Percentiles rank a stretch among this genome's conserved stretches.
Conservation (phyloP, 805 yeast genomes). For the Lipomyces mesembrius region DNA sequence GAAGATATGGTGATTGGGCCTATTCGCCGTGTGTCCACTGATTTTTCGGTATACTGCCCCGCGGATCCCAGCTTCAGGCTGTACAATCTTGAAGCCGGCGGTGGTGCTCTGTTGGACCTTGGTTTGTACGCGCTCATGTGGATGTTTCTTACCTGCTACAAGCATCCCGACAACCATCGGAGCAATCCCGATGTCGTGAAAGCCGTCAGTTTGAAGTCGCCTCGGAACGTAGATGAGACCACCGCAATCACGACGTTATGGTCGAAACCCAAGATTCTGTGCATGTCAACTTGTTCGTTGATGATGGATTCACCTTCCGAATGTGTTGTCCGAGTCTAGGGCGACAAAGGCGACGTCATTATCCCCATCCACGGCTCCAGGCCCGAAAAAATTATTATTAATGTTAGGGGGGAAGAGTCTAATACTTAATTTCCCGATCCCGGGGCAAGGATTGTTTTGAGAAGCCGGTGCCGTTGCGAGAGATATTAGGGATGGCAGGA, state of each 20-base stretch:
- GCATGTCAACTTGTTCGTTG: constrained; percentile 24
- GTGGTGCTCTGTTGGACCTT: constrained; percentile 61
- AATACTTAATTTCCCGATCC: constrained; percentile 20
- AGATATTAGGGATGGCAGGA: constrained; percentile 50
- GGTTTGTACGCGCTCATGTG: constrained; percentile 59
- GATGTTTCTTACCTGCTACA: constrained; percentile 35
- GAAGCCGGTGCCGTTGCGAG: constrained; percentile 62
- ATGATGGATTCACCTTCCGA: constrained; percentile 19
- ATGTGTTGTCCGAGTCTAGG: constrained; percentile 30
- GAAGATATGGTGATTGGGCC: constrained; percentile 54
- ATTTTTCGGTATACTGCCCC: constrained; percentile 46
- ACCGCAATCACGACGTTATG: constrained; percentile 22
- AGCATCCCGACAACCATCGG: constrained; percentile 20
- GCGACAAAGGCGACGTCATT: constrained; percentile 23
- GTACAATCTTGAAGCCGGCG: constrained; percentile 55
- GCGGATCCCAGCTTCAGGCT: constrained; percentile 48
- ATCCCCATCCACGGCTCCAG: constrained; percentile 28
- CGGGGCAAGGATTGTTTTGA: constrained; percentile 55
- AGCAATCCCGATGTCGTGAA: constrained; percentile 17
- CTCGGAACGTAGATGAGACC: constrained; percentile 16
- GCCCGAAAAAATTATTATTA: constrained; percentile 22
- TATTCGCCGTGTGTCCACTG: constrained; percentile 51
- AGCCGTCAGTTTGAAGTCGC: constrained; percentile 7
- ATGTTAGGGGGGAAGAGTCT: background rate
- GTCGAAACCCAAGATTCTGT: constrained; percentile 18